Evolutionary conservation across 2,329 filamentous ascomycete genomes (phyloP), one percentile per base, ranked within the genome.

Genomic region (Penicillium sclerotiorum): DNA sequence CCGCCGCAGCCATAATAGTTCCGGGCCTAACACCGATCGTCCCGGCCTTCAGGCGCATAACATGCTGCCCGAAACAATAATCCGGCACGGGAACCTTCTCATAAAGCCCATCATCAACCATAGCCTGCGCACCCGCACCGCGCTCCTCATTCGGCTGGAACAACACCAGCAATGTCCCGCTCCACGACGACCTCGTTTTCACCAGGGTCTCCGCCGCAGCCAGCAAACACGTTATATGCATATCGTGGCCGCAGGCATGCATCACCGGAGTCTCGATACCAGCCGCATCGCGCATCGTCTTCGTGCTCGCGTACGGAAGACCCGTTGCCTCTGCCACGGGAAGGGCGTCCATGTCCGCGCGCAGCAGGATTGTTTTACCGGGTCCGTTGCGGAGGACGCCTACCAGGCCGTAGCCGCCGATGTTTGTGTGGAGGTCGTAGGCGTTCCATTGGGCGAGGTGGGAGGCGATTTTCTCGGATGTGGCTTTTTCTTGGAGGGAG

Each of bases 101-200:
- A 73, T 69, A 84, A 36, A 85, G 68, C 1, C 82, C 81, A 57
- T 82, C 81, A 35, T 81, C 77, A 3, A 86, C 73, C 83, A 86
- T 86, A 20, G 82, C 70, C 65, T 79, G 77, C 0, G 86, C 86
- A 0, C 86, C 86, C 0, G 73, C 76, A 0, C 79, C 83, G 1
- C 79, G 74, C 64, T 89, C 86, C 63, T 89, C 86, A 1, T 81
- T 80, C 0, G 86, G 86, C 59, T 89, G 87, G 64, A 89, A 89
- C 2, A 83, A 66, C 6, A 86, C 64, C 5, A 89, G 69, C 17
- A 89, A 58, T 0, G 83, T 88, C 0, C 86, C 86, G 8, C 64
- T 72, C 86, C 86, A 89, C 1, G 54, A 25, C 0, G 74, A 57
- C n/a, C 66, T 72, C 0, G 70, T 64, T 0, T 65, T 66, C 1